Evolutionary conservation across 768 basidiomycete genomes (phyloP), one percentile per base, ranked within the genome.

Genomic region (Brasilioporus rufonigricans): DNA sequence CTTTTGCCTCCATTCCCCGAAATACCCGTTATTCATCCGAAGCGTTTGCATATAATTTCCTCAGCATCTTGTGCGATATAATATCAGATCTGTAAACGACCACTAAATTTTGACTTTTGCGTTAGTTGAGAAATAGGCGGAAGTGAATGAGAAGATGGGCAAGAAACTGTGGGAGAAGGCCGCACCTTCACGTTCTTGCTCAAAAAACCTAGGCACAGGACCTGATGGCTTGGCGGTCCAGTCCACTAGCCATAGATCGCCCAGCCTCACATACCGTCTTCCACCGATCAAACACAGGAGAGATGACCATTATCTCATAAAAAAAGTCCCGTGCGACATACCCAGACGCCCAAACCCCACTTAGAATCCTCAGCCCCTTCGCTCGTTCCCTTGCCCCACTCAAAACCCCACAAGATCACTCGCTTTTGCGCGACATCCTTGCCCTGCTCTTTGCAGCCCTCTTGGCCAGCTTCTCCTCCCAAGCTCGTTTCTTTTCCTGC

Each of bases 401-500:
- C 36, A 31, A 41, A 36, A 14, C 23, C 45, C 24, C 7, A 18
- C 45, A 33, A 10, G n/a, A 16, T 68, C 52, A 61, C 32, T 46
- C 51, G 38, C 43, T 53, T 59, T 58, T 69, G 38, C 65, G 66
- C 40, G 65, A 59, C 8, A 69, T 27, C 58, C 63, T 65, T 29
- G 69, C 69, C 55, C 55, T 66, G 27, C 60, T 50, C 56, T 72
- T 76, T 31, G 71, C 67, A 56, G 68, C 71, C 50, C 76, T 66
- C 56, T 65, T 73, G 14, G 74, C 72, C 44, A 68, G 61, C 57
- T 75, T 74, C 55, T 77, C 70, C 51, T 74, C 73, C 65, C 75
- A 70, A 43, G 65, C 64, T 58, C 72, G 73, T 68, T 90, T 91
- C 73, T 81, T 87, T 63, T 81, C 75, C 72, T 91, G 89, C 26